Evolutionary conservation across 805 yeast species (phyloP), one percentile per base, ranked within the genome.

Genomic region (Starmerella floris): DNA sequence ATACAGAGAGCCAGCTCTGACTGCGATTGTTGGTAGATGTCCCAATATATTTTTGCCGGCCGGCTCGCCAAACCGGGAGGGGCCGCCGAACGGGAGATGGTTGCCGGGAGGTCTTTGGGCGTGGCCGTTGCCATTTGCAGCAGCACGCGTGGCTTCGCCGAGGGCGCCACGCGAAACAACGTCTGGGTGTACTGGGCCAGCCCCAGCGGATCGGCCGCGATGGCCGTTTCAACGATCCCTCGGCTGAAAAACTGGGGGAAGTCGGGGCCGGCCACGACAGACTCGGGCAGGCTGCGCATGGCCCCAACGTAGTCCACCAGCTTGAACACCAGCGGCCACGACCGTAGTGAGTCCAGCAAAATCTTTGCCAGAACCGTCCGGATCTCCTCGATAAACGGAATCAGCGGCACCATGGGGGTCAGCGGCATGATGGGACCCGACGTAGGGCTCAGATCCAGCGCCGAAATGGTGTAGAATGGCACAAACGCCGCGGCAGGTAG

Each of bases 251-350:
- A 34, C 19, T 34, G 6, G 16, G 6, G 16, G n/a, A 13, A 5
- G 15, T 34, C 16, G 8, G 8, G 25, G 21, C 6, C 13, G 8
- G 16, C 22, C 6, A 10, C 27, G 15, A 8, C 21, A 20, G 19
- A 10, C 9, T 17, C 9, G 13, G 22, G 15, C 8, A 19, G 11
- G 13, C 13, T 25, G 11, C 11, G 8, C 13, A 13, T 25, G 28
- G 28, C 28, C 28, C 13, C 13, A 8, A 31, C 10, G 5, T 16
- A 4, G 4, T 35, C 27, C 6, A 43, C 23, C 11, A 45, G 23
- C 3, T 23, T n/a, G 15, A 33, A 30, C 17, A 45, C 15, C n/a
- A 45, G 33, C 9, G 28, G 40, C 47, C 43, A 43, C 22, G 49
- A 31, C 5, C 22, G 22, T 10, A 4, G 5, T 16, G 34, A 11